A percentile compares a stretch with the other conserved stretches of the same genome.
phyloP scores from a whole-genome alignment of 805 yeast species.

The Nakazawaea holstii region DNA sequence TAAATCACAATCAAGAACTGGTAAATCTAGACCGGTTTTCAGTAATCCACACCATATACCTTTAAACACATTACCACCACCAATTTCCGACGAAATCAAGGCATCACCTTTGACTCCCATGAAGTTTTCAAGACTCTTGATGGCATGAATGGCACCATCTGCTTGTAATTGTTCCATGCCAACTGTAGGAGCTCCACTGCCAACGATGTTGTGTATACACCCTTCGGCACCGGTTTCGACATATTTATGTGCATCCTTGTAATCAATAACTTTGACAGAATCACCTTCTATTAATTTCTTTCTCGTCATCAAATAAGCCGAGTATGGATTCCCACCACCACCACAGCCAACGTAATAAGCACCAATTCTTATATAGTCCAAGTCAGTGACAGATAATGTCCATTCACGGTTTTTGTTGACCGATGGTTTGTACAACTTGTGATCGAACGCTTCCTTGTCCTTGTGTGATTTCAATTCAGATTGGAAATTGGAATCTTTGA shows the following conservation, averaged over 20 bases:
- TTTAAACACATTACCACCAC: slow-evolving; percentile 29
- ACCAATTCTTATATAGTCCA: slow-evolving; percentile 36
- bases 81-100: slow-evolving; percentile 28
- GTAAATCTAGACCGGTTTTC: slow-evolving; percentile 22
- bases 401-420: slow-evolving; percentile 26
- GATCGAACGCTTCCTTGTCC: slow-evolving; percentile 17
- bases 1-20: slow-evolving; percentile 30
- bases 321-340: slow-evolving; percentile 48
- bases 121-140: slow-evolving; percentile 23
- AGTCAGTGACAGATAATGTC: slow-evolving; percentile 33
- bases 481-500: slow-evolving; percentile 12
- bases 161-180: slow-evolving; percentile 37
- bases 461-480: not conserved
- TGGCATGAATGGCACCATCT: slow-evolving; percentile 28
- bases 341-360: slow-evolving; percentile 44
- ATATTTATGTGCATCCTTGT: slow-evolving; percentile 23
- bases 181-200: slow-evolving; percentile 42
- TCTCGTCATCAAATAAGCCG: slow-evolving; percentile 28
- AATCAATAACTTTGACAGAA: slow-evolving; percentile 28
- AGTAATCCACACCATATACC: slow-evolving; percentile 19
- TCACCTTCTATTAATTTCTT: slow-evolving; percentile 30
- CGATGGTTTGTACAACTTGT: slow-evolving; percentile 25
- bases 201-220: slow-evolving; percentile 6
- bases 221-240: slow-evolving; percentile 9
- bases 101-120: slow-evolving; percentile 20